Evolutionary conservation across 2,329 filamentous ascomycete species (phyloP).

Genomic region (Mycogone perniciosa): DNA sequence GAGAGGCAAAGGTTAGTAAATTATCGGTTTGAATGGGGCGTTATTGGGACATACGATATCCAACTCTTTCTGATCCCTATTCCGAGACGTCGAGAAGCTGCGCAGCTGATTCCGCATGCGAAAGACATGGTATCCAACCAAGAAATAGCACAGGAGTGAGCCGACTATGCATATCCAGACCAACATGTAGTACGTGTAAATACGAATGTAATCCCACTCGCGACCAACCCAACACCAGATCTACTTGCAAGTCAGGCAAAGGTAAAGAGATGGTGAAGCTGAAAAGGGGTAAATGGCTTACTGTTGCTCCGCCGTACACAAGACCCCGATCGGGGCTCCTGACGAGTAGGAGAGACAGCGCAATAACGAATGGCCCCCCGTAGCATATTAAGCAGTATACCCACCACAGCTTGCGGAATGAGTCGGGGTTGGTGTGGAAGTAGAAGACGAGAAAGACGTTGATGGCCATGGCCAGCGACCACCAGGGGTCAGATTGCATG

Average conservation of each 20-base stretch:
- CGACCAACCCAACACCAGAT: conserved; percentile 58
- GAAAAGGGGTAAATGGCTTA: conserved; percentile 20
- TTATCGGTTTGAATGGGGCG: background rate
- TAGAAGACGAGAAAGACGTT: conserved; percentile 71
- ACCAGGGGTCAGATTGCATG: conserved; percentile 69
- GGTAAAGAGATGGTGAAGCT: too few relatives aligned
- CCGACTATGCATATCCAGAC: conserved; percentile 54
- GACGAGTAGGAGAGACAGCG: conserved; percentile 58
- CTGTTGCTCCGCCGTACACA: conserved; percentile 53
- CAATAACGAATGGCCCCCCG: conserved; percentile 62
- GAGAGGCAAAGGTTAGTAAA: background rate
- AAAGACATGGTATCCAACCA: conserved; percentile 55
- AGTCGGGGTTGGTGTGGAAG: conserved; percentile 53
- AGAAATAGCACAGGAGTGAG: conserved; percentile 48
- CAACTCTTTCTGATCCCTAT: conserved; percentile 19
- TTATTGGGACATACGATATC: conserved; percentile 28
- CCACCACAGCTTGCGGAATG: conserved; percentile 67
- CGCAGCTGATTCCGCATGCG: conserved; percentile 49
- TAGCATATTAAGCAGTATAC: conserved; percentile 66
- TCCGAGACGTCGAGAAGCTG: conserved; percentile 41
- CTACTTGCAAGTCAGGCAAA: conserved; percentile 25
- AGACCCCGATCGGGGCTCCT: conserved; percentile 29
- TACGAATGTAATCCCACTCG: conserved; percentile 49
- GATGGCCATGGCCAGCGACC: conserved; percentile 75
- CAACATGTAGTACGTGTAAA: conserved; percentile 56